Percentiles rank a stretch among this genome's conserved stretches.
Conservation (phyloP, 1,139 yeast species). For the Taphrina pruni region DNA sequence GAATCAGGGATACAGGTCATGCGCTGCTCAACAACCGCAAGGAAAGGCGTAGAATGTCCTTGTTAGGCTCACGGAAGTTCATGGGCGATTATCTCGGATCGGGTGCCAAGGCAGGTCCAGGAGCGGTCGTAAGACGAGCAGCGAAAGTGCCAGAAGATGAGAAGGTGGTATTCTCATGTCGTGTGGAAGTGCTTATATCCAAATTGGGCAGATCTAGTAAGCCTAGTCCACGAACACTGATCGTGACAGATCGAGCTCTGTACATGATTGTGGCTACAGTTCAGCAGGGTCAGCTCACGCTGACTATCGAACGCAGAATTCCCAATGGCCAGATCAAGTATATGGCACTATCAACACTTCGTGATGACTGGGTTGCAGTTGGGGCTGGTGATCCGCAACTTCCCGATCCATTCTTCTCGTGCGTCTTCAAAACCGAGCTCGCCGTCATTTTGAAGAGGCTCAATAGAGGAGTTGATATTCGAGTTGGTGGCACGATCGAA, state of each 20-base stretch:
- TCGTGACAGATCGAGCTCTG: slow-evolving; percentile 59
- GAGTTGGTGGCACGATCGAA: slow-evolving; percentile 74
- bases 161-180: slow-evolving; percentile 72
- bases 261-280: slow-evolving; percentile 75
- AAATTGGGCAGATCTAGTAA: slow-evolving; percentile 93
- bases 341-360: slow-evolving; percentile 72
- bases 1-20: slow-evolving; percentile 83
- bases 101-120: slow-evolving; percentile 68
- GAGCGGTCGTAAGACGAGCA: slow-evolving; percentile 66
- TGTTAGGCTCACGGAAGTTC: slow-evolving; percentile 87
- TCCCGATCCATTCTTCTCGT: slow-evolving; percentile 83
- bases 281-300: slow-evolving; percentile 72
- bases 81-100: slow-evolving; percentile 95
- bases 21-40: slow-evolving; percentile 72
- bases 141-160: slow-evolving; percentile 67
- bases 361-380: slow-evolving; percentile 93
- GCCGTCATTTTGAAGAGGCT: slow-evolving; percentile 73
- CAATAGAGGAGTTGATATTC: slow-evolving; percentile 65
- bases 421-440: slow-evolving; percentile 88
- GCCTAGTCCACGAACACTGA: slow-evolving; percentile 72
- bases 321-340: slow-evolving; percentile 66
- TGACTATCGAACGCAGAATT: slow-evolving; percentile 68
- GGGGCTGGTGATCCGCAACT: slow-evolving; percentile 57
- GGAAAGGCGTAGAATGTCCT: slow-evolving; percentile 86
- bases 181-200: slow-evolving; percentile 79